phyloP scores from a whole-genome alignment of 257 asterid species.

The Solanum dulcamara region DNA sequence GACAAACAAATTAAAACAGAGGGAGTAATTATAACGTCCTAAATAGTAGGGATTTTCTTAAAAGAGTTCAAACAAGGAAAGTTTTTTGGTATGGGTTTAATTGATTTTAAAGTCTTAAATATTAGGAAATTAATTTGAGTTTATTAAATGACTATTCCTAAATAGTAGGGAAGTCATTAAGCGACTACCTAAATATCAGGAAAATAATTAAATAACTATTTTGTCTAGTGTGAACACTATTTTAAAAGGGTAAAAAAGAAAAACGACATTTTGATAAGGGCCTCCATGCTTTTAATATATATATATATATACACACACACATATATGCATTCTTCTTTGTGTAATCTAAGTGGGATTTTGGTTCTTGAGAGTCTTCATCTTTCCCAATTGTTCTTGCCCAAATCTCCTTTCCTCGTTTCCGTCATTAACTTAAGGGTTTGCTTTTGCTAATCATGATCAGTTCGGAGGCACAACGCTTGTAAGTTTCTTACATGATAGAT shows the following conservation, averaged over 20 bases:
- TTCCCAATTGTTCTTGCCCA: neutral
- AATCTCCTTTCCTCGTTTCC: neutral
- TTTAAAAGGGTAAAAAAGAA: neutral
- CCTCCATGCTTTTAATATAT: neutral
- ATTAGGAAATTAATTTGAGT: neutral
- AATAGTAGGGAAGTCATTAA: neutral
- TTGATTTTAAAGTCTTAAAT: too few species aligned
- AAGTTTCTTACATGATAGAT: neutral
- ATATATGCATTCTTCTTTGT: too few species aligned
- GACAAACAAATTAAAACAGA: too few species aligned
- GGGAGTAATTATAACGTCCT: too few species aligned
- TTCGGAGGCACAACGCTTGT: neutral
- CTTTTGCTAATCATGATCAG: neutral
- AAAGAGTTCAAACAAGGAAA: too few species aligned
- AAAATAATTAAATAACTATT: neutral
- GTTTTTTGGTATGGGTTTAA: too few species aligned
- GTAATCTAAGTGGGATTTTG: neutral
- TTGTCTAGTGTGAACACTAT: neutral
- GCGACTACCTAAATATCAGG: neutral
- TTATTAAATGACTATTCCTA: neutral
- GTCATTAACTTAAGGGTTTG: neutral
- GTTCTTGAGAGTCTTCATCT: neutral
- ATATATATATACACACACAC: too few species aligned
- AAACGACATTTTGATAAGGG: neutral
- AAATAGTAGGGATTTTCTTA: too few species aligned